Percentiles rank a stretch among this genome's conserved stretches.
phyloP scores from a whole-genome alignment of 345 rosid genomes.

The Aquilaria sinensis region DNA sequence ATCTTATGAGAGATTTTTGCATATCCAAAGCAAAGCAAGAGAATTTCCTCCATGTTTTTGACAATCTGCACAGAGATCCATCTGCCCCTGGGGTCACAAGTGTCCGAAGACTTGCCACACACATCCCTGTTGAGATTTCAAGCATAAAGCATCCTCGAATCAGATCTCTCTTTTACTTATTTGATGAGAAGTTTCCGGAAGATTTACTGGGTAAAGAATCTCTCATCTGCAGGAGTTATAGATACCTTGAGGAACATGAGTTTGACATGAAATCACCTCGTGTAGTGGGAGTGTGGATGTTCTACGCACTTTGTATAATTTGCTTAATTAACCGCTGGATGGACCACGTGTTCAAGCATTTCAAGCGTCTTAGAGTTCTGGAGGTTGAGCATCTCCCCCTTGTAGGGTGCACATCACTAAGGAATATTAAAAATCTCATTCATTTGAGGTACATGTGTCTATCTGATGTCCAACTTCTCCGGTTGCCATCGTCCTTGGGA shows the following conservation, averaged over 20 bases:
- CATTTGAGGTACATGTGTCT: constrained; percentile 21
- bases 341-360: constrained; percentile 7
- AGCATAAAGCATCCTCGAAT: too few relatives aligned
- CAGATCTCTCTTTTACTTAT: too few relatives aligned
- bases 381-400: constrained; percentile 16
- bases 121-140: too few relatives aligned
- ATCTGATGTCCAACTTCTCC: constrained; percentile 10
- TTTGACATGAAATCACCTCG: too few relatives aligned
- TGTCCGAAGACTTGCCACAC: constrained; percentile 5
- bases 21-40: constrained; percentile 13
- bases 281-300: constrained; percentile 5
- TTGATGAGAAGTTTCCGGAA: too few relatives aligned
- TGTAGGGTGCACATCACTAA: constrained; percentile 7
- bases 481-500: constrained; percentile 8
- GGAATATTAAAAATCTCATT: constrained; percentile 6
- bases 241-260: too few relatives aligned
- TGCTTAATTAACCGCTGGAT: constrained; percentile 3
- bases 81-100: constrained; percentile 15
- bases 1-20: too few relatives aligned
- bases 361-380: constrained; percentile 16
- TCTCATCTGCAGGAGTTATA: too few relatives aligned
- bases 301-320: constrained; percentile 13
- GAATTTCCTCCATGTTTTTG: constrained; percentile 16
- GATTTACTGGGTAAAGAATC: too few relatives aligned
- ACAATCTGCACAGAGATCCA: constrained; percentile 4